Evolutionary conservation across 2,329 filamentous ascomycete species (phyloP), one percentile per base, ranked within the genome.

Genomic region (Claviceps sp.): DNA sequence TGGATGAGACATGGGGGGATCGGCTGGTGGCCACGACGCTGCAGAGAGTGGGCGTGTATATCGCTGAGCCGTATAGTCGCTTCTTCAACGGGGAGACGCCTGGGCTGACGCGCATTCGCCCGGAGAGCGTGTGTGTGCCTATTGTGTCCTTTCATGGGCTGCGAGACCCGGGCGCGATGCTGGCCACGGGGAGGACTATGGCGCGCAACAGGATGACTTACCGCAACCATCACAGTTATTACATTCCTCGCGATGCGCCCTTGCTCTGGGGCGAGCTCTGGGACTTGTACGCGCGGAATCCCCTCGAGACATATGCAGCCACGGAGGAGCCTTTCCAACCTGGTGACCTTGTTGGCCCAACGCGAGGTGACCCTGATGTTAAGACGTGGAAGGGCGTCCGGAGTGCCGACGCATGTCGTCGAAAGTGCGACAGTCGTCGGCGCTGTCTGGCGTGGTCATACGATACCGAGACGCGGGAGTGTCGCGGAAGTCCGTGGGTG

Each of bases 11-110:
- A 3, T 78, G 70, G 68, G 77, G 77, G 50, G 77, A 80, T 60
- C 71, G 71, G 50, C 65, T 81, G 19, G 68, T 81, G 6, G 73
- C 76, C 34, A 74, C 70, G 22, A 75, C 75, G 38, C 62, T 80
- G 47, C 73, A 76, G 62, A 73, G 73, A 60, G 60, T 76, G 4
- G 77, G 74, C 13, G 65, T 80, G 43, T 77, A 79, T 61, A 65
- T 81, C 6, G 73, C 79, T 57, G 77, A 81, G 65, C 63, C 67
- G 5, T 77, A 77, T 63, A 69, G 69, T 52, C 73, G 72, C 48
- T 63, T 77, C 54, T 81, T 81, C 63, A 80, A 78, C 59, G 77
- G 77, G 47, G 76, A 79, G 58, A 62, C 66, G 19, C 77, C 77
- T 0, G 61, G 63, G 55, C 66, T 71, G 58, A 76, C 74, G 49